A percentile compares a stretch with the other conserved stretches of the same genome.
Conservation (phyloP, 2,329 filamentous ascomycete genomes). For the Gliomastix tumulicola region DNA sequence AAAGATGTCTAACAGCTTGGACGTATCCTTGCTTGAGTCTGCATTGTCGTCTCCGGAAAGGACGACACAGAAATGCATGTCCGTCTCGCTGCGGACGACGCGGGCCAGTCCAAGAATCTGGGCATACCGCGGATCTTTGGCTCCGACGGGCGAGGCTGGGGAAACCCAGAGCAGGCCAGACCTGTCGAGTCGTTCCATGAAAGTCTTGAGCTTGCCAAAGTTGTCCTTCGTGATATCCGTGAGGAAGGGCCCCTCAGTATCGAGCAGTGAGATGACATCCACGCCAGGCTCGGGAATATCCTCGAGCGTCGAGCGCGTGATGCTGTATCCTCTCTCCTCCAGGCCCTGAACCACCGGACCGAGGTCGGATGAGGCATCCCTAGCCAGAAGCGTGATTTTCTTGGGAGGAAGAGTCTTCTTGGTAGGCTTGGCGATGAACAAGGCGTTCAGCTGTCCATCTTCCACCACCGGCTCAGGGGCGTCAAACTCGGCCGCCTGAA, state of each 20-base stretch:
- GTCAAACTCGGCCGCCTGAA: slow-evolving; percentile 16
- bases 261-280: slow-evolving; percentile 4
- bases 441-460: background rate
- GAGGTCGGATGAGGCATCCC: background rate
- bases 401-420: background rate
- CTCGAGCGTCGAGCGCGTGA: background rate
- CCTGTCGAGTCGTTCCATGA: background rate
- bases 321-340: background rate
- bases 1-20: background rate
- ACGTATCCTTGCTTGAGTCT: background rate
- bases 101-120: slow-evolving; percentile 1
- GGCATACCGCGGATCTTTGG: slow-evolving; percentile 2
- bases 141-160: background rate
- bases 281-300: background rate
- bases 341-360: background rate
- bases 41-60: background rate
- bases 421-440: background rate
- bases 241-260: slow-evolving; percentile 3
- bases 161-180: background rate
- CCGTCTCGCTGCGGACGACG: background rate
- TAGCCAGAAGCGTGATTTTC: background rate
- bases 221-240: background rate
- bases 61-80: background rate
- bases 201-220: slow-evolving; percentile 1
- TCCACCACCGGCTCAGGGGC: background rate